phyloP scores from a whole-genome alignment of 2,329 filamentous ascomycete species.

The Drechslerella stenobrocha region DNA sequence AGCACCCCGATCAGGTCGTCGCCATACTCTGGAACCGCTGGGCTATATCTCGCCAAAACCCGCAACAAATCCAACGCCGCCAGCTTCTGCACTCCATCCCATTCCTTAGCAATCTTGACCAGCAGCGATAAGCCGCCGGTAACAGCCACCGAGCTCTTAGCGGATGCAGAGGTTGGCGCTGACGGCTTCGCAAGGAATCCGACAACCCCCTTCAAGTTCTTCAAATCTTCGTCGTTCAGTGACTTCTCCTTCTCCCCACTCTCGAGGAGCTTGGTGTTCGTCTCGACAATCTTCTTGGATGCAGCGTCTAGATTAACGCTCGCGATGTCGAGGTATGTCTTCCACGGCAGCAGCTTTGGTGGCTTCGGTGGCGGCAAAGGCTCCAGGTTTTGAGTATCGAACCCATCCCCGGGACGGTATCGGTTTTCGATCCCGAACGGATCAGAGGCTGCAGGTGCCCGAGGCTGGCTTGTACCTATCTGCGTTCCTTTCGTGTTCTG shows the following conservation, averaged over 20 bases:
- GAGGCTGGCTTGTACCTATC: constrained; percentile 65
- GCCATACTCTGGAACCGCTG: constrained; percentile 66
- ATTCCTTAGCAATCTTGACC: constrained; percentile 72
- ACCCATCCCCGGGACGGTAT: constrained; percentile 72
- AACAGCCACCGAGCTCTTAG: constrained; percentile 59
- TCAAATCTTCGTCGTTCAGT: constrained; percentile 72
- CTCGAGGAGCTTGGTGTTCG: constrained; percentile 73
- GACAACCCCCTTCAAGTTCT: constrained; percentile 65
- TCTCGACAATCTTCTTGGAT: constrained; percentile 72
- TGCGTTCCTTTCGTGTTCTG: constrained; percentile 85
- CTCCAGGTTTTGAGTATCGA: constrained; percentile 56
- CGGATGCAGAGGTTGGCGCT: constrained; percentile 54
- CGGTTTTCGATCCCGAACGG: constrained; percentile 76
- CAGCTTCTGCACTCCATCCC: constrained; percentile 79
- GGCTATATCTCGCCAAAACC: constrained; percentile 71
- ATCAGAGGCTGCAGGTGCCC: constrained; percentile 61
- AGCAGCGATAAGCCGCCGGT: constrained; percentile 66
- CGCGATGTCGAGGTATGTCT: constrained; percentile 74
- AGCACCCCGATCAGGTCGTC: constrained; percentile 67
- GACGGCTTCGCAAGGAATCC: constrained; percentile 65
- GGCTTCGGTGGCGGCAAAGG: constrained; percentile 56
- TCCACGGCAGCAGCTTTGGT: constrained; percentile 73
- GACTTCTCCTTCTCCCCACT: constrained; percentile 73
- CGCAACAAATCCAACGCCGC: constrained; percentile 85
- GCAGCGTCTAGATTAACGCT: constrained; percentile 72